A percentile compares a stretch with the other conserved stretches of the same genome.
Evolutionary conservation across 2,329 filamentous ascomycete genomes (phyloP).

Genomic region (Westerdykella aurantiaca): DNA sequence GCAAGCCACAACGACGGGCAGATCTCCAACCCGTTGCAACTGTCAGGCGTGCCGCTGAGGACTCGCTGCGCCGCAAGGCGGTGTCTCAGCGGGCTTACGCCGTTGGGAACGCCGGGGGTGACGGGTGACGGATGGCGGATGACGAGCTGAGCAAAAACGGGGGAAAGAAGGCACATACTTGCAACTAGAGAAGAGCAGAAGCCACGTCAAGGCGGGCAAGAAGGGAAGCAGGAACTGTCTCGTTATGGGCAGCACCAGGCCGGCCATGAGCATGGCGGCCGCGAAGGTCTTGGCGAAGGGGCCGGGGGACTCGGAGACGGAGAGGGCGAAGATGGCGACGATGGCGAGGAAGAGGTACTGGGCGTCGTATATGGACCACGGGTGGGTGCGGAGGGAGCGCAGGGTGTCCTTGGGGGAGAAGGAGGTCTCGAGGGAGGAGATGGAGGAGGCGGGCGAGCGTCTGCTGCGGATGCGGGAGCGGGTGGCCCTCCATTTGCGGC

Average conservation of each 20-base stretch:
- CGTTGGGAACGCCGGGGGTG: neutral
- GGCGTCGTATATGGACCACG: slow-evolving; percentile 75
- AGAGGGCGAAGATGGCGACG: slow-evolving; percentile 75
- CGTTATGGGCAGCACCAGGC: slow-evolving; percentile 75
- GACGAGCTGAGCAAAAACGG: slow-evolving; percentile 3
- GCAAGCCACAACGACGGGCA: slow-evolving; percentile 1
- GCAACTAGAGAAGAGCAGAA: slow-evolving; percentile 87
- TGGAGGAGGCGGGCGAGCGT: slow-evolving; percentile 62
- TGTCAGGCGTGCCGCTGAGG: neutral
- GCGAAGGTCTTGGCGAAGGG: slow-evolving; percentile 71
- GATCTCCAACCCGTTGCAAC: slow-evolving; percentile 4
- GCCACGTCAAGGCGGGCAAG: slow-evolving; percentile 75
- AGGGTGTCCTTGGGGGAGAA: slow-evolving; percentile 76
- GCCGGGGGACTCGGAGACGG: slow-evolving; percentile 71
- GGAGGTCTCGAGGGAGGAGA: slow-evolving; percentile 73
- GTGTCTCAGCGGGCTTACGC: slow-evolving; percentile 1
- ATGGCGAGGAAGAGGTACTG: slow-evolving; percentile 74
- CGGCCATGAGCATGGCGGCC: slow-evolving; percentile 59
- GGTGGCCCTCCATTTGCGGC: slow-evolving; percentile 57
- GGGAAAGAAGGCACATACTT: slow-evolving; percentile 58
- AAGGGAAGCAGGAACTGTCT: slow-evolving; percentile 89
- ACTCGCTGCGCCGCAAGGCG: slow-evolving; percentile 1
- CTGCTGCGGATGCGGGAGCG: slow-evolving; percentile 61
- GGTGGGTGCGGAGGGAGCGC: slow-evolving; percentile 66
- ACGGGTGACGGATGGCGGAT: slow-evolving; percentile 1